Conservation (phyloP, 768 basidiomycete genomes). For the Kwoniella heveanensis region DNA sequence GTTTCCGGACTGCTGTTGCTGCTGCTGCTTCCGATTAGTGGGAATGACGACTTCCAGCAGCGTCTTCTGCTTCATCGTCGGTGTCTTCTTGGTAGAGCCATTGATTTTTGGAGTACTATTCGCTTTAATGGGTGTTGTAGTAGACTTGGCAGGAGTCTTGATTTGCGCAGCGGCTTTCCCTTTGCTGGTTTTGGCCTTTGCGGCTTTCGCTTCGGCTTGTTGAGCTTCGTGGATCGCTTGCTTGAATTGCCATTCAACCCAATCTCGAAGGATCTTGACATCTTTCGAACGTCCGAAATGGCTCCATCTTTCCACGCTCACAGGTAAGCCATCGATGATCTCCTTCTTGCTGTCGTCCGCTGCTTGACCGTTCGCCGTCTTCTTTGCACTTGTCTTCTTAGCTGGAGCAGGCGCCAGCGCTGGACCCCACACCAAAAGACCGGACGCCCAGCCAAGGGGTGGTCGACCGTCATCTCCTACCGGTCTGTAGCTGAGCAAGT, state of each 20-base stretch:
- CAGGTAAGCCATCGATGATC: constrained; percentile 17
- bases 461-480: constrained; percentile 31
- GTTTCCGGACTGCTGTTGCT: background rate
- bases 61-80: constrained; percentile 16
- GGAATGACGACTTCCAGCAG: constrained; percentile 28
- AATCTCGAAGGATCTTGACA: constrained; percentile 27
- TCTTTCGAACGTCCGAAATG: constrained; percentile 35
- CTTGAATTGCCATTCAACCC: constrained; percentile 28
- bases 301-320: constrained; percentile 33
- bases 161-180: constrained; percentile 1
- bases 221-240: constrained; percentile 19
- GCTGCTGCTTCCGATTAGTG: constrained; percentile 1
- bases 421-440: constrained; percentile 39
- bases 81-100: constrained; percentile 8
- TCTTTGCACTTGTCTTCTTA: background rate
- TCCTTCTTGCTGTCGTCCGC: background rate
- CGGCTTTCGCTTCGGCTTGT: constrained; percentile 4
- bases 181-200: constrained; percentile 11
- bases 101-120: constrained; percentile 3
- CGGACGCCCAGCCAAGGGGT: constrained; percentile 41
- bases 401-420: constrained; percentile 10
- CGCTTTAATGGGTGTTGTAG: constrained; percentile 2
- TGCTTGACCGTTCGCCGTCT: background rate
- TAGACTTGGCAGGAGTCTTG: constrained; percentile 4
- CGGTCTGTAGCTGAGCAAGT: constrained; percentile 24